phyloP scores from a whole-genome alignment of 192 early-diverging fungal species.

The Coemansia interrupta region DNA sequence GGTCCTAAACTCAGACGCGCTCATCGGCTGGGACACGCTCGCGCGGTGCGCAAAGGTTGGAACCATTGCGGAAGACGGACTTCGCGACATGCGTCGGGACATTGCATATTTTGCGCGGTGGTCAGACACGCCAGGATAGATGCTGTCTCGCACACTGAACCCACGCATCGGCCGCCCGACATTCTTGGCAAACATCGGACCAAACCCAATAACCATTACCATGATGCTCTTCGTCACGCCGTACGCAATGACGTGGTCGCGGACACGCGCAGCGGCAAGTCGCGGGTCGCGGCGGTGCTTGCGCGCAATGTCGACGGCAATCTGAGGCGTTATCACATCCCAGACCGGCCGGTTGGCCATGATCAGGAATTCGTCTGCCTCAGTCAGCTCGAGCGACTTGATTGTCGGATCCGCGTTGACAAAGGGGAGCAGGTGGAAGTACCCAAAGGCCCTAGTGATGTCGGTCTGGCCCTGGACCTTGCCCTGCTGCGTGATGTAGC shows the following conservation, averaged over 20 bases:
- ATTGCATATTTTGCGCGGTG: slow-evolving; percentile 50
- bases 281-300: slow-evolving; percentile 72
- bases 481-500: slow-evolving; percentile 71
- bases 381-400: slow-evolving; percentile 64
- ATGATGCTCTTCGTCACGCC: slow-evolving; percentile 72
- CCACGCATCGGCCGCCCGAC: slow-evolving; percentile 47
- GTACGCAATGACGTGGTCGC: slow-evolving; percentile 83
- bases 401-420: slow-evolving; percentile 85
- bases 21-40: slow-evolving; percentile 21
- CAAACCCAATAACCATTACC: slow-evolving; percentile 87
- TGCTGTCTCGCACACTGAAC: slow-evolving; percentile 52
- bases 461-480: slow-evolving; percentile 72
- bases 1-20: slow-evolving; percentile 18
- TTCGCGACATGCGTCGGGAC: slow-evolving; percentile 44
- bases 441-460: slow-evolving; percentile 80
- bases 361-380: slow-evolving; percentile 79
- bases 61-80: slow-evolving; percentile 38
- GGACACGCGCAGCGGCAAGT: slow-evolving; percentile 73
- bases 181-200: slow-evolving; percentile 68
- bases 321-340: slow-evolving; percentile 75
- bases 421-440: slow-evolving; percentile 75
- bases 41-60: slow-evolving; percentile 28
- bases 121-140: slow-evolving; percentile 45
- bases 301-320: slow-evolving; percentile 80
- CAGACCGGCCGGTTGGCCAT: slow-evolving; percentile 72